These are phyloP conservation scores for Purpureocillium lavendulum DNA, from an alignment of 2,329 filamentous ascomycete species.

Conservation along the genomic window DNA sequence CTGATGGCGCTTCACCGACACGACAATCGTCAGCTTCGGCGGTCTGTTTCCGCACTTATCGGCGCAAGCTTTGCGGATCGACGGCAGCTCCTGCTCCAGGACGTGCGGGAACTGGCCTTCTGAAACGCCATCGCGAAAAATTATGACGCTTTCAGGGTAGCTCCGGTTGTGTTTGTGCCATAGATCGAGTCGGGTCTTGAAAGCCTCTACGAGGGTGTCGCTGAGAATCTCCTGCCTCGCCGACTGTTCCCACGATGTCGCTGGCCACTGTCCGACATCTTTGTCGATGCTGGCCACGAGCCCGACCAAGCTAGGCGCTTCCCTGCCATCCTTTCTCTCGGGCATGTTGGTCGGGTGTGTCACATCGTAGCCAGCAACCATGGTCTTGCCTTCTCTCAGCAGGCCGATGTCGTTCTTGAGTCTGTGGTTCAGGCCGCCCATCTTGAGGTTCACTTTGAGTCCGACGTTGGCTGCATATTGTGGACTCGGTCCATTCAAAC, in stretches of 20 bases:
- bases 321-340: constrained; percentile 15
- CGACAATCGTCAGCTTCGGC: constrained; percentile 57
- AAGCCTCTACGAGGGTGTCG: constrained; percentile 46
- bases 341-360: constrained; percentile 68
- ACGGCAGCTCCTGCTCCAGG: constrained; percentile 57
- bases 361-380: constrained; percentile 83
- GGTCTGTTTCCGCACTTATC: constrained; percentile 44
- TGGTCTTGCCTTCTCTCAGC: constrained; percentile 61
- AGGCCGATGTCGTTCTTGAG: constrained; percentile 50
- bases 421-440: constrained; percentile 64
- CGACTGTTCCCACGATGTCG: constrained; percentile 58
- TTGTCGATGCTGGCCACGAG: constrained; percentile 70
- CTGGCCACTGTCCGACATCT: constrained; percentile 69
- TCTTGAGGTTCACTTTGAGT: constrained; percentile 76
- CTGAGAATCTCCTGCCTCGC: constrained; percentile 64
- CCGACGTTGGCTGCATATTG: constrained; percentile 61
- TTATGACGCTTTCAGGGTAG: constrained; percentile 60
- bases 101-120: constrained; percentile 74
- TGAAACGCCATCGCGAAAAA: constrained; percentile 85
- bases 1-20: constrained; percentile 84
- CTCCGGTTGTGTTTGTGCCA: constrained; percentile 53
- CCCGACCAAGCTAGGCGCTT: constrained; percentile 65
- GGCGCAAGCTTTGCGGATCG: constrained; percentile 56
- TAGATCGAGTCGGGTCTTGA: constrained; percentile 54
- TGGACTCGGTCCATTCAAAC: constrained; percentile 12